phyloP scores from a whole-genome alignment of 2,329 filamentous ascomycete species.

The Aspergillus sp. region DNA sequence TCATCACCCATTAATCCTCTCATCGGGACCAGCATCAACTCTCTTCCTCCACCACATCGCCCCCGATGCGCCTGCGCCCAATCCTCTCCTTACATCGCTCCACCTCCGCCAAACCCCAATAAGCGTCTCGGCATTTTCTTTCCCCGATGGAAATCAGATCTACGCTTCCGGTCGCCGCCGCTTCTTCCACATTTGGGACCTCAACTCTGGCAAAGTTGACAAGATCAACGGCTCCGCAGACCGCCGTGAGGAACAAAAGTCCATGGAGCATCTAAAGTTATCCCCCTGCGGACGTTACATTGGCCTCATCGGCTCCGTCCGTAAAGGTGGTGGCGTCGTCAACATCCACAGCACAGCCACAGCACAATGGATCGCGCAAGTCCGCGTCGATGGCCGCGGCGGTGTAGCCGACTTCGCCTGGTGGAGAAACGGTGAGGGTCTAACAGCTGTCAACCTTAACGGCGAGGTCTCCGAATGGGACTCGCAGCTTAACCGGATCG shows the following conservation, averaged over 20 bases:
- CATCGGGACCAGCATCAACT: conserved; percentile 80
- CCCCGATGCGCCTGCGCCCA: conserved; percentile 72
- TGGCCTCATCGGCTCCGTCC: conserved; percentile 74
- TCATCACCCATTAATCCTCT: conserved; percentile 81
- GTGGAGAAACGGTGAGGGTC: conserved; percentile 81
- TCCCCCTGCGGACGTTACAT: conserved; percentile 86
- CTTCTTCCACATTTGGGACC: conserved; percentile 94
- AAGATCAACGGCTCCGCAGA: conserved; percentile 75
- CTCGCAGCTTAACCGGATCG: conserved; percentile 64
- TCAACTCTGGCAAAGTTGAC: conserved; percentile 76
- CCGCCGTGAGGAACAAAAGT: conserved; percentile 74
- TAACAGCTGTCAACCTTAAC: conserved; percentile 80
- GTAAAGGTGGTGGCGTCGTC: conserved; percentile 83
- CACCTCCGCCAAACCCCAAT: conserved; percentile 84
- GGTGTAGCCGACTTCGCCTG: conserved; percentile 90
- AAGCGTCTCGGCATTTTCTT: conserved; percentile 77
- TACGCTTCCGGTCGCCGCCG: conserved; percentile 84
- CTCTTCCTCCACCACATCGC: conserved; percentile 88
- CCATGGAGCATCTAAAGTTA: conserved; percentile 86
- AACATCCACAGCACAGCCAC: conserved; percentile 79
- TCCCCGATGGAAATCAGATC: conserved; percentile 71
- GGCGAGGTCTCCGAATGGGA: conserved; percentile 91
- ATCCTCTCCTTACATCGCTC: conserved; percentile 86
- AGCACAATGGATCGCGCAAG: conserved; percentile 83
- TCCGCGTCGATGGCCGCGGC: conserved; percentile 75